Evolutionary conservation across 2,329 filamentous ascomycete species (phyloP).

Genomic region (Alternaria infectoria): DNA sequence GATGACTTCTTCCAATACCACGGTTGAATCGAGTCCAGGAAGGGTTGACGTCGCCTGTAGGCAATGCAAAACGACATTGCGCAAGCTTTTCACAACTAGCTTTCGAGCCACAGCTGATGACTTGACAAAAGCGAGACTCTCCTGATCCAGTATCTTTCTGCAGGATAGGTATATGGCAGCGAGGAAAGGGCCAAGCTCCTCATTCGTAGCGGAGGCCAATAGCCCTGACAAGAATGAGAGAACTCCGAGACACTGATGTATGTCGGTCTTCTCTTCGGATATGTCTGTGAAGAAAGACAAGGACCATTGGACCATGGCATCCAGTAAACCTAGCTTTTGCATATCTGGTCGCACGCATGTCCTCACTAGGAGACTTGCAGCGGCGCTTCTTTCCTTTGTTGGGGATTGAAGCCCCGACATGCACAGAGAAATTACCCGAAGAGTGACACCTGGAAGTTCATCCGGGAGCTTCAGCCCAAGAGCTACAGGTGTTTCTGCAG

Average conservation of each 20-base stretch:
- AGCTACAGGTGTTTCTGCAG: conserved; percentile 35
- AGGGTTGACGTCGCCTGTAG: conserved; percentile 52
- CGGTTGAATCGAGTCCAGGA: conserved; percentile 46
- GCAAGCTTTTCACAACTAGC: conserved; percentile 81
- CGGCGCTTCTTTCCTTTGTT: conserved; percentile 88
- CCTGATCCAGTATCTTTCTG: conserved; percentile 63
- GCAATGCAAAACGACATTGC: conserved; percentile 72
- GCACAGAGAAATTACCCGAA: conserved; percentile 73
- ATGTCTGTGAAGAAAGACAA: conserved; percentile 63
- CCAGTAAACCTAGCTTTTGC: conserved; percentile 75
- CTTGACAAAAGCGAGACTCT: conserved; percentile 62
- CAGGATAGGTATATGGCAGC: conserved; percentile 69
- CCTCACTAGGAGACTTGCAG: conserved; percentile 80
- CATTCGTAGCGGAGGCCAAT: conserved; percentile 72
- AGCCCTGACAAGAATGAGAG: conserved; percentile 81
- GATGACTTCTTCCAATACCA: conserved; percentile 75
- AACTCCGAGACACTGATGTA: conserved; percentile 79
- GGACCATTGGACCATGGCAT: conserved; percentile 73
- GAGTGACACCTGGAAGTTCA: conserved; percentile 71
- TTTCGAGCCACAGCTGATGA: conserved; percentile 83
- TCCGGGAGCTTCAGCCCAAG: conserved; percentile 62
- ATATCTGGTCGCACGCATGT: conserved; percentile 87
- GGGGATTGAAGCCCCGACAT: conserved; percentile 74
- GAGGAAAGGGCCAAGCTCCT: conserved; percentile 74
- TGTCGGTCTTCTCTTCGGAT: conserved; percentile 54